These are phyloP conservation scores for Calonectria leucothoes DNA, from an alignment of 2,329 filamentous ascomycete genomes.

Conservation along the genomic window DNA sequence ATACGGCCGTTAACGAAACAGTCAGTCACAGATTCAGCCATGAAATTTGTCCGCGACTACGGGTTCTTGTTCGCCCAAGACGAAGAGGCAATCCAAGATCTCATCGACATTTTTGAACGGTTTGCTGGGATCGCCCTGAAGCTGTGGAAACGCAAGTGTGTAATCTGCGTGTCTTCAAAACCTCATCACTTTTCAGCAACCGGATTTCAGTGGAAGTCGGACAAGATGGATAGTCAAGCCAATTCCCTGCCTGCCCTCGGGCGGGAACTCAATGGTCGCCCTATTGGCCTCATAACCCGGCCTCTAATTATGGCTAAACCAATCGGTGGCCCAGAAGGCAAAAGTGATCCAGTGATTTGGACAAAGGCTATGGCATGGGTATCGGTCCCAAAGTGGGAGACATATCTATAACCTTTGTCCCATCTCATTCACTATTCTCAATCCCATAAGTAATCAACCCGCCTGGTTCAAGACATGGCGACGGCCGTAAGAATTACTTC, in stretches of 20 bases:
- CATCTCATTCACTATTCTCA: too few species aligned
- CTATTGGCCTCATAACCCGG: not conserved
- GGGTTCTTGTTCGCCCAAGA: not conserved
- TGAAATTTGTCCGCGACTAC: not conserved
- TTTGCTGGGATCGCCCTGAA: slow-evolving; percentile 3
- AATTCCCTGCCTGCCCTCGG: not conserved
- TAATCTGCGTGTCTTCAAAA: not conserved
- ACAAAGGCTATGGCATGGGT: not conserved
- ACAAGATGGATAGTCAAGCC: not conserved
- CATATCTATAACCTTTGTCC: too few species aligned
- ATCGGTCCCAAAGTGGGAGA: too few species aligned
- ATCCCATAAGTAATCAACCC: too few species aligned
- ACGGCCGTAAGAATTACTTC: too few species aligned
- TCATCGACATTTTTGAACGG: not conserved
- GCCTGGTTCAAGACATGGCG: too few species aligned
- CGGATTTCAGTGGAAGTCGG: not conserved
- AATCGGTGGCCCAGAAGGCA: not conserved
- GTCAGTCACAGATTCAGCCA: not conserved
- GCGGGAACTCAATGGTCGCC: not conserved
- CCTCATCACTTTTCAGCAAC: not conserved
- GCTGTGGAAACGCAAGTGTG: slow-evolving; percentile 7
- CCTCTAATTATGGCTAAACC: not conserved
- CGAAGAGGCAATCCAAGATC: not conserved
- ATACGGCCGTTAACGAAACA: not conserved
- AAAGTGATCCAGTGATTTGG: not conserved